A percentile compares a stretch with the other conserved stretches of the same genome.
Conservation (phyloP, 2,329 filamentous ascomycete genomes). For the Tolypocladium endophyticum region DNA sequence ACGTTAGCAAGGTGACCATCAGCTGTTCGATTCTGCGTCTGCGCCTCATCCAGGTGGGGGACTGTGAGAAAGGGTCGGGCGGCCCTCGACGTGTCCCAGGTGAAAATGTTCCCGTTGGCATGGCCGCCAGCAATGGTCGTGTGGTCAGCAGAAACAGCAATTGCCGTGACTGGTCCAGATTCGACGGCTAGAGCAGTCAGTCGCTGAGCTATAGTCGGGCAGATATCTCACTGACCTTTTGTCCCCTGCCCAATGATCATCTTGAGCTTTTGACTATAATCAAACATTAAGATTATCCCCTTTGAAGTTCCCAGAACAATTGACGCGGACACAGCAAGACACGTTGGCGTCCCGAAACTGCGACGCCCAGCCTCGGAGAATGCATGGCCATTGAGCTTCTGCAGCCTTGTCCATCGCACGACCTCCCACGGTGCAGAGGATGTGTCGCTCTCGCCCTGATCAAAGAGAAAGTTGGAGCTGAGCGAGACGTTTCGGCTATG, state of each 20-base stretch:
- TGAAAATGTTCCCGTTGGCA: conserved; percentile 84
- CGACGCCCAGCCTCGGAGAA: conserved; percentile 89
- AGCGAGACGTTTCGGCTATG: conserved; percentile 77
- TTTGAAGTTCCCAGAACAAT: conserved; percentile 91
- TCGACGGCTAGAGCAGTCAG: conserved; percentile 60
- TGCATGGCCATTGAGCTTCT: conserved; percentile 77
- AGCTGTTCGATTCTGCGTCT: conserved; percentile 51
- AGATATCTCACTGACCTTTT: conserved; percentile 49
- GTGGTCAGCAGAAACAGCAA: conserved; percentile 90
- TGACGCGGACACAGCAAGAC: conserved; percentile 74
- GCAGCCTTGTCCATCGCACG: conserved; percentile 87
- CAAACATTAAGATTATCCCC: conserved; percentile 89
- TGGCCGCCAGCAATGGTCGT: conserved; percentile 86
- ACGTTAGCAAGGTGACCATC: conserved; percentile 78
- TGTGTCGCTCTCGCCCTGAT: conserved; percentile 56
- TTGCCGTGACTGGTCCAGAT: conserved; percentile 74
- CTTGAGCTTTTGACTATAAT: conserved; percentile 93
- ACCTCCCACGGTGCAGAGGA: conserved; percentile 89
- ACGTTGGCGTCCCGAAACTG: conserved; percentile 87
- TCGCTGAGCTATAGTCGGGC: background rate
- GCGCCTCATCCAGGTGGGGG: conserved; percentile 58
- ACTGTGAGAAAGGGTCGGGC: conserved; percentile 84
- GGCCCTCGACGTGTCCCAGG: conserved; percentile 82
- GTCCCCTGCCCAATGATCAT: conserved; percentile 89
- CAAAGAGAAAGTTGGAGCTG: conserved; percentile 56